Conservation (phyloP, 179 eudicot genomes). For the Heliamphora pulchella region DNA sequence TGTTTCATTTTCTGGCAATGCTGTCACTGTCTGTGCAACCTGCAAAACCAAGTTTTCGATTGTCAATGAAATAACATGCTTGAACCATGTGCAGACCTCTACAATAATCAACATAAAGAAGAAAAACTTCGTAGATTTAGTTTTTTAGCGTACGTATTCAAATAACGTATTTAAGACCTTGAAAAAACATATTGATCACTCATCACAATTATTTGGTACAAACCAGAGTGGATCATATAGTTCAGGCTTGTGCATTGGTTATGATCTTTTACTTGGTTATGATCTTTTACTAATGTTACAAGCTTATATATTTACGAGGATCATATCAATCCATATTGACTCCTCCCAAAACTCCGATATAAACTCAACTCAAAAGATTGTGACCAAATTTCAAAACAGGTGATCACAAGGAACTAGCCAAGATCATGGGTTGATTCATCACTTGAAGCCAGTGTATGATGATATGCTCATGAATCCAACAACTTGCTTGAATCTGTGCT, state of each 20-base stretch:
- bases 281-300: not conserved
- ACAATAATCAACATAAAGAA: no score
- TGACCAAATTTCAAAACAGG: not conserved
- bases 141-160: no score
- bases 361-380: not conserved
- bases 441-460: not conserved
- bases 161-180: not conserved
- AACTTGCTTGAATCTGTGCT: not conserved
- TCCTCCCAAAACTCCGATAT: not conserved
- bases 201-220: not conserved
- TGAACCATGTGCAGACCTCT: no score
- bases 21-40: slow-evolving; percentile 26
- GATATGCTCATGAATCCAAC: not conserved
- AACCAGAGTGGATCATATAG: no score
- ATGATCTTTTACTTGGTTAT: no score
- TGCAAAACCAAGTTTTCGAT: slow-evolving; percentile 14
- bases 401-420: not conserved
- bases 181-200: no score
- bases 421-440: not conserved
- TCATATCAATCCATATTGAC: not conserved
- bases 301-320: not conserved
- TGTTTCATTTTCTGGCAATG: slow-evolving; percentile 14
- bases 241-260: not conserved
- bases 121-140: no score
- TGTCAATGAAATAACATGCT: not conserved